Evolutionary conservation across 306 rosid genomes (phyloP).

Genomic region (Echinosophora koreensis): DNA sequence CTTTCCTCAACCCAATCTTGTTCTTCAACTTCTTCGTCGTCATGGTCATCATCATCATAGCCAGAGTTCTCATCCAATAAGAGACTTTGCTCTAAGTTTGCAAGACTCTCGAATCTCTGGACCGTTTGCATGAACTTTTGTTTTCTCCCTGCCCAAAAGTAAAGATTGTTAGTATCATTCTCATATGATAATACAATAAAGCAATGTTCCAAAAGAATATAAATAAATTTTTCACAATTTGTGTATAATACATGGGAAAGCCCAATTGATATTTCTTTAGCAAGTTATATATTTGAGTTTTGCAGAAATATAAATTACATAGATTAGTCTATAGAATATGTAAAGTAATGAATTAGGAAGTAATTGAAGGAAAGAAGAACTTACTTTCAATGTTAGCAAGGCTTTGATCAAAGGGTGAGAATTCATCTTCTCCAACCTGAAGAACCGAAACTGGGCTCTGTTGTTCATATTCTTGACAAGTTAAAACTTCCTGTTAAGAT

Average conservation of each 20-base stretch:
- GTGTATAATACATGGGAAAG: background rate
- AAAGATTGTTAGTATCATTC: conserved; percentile 25
- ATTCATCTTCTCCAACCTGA: conserved; percentile 57
- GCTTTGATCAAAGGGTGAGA: conserved; percentile 57
- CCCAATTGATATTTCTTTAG: conserved; percentile 6
- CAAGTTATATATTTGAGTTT: background rate
- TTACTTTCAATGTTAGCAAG: conserved; percentile 63
- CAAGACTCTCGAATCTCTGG: conserved; percentile 55
- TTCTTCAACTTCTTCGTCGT: conserved; percentile 35
- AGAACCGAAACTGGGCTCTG: conserved; percentile 80
- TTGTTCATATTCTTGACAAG: conserved; percentile 60
- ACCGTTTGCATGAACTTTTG: conserved; percentile 56
- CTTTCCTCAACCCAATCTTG: conserved; percentile 45
- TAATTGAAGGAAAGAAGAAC: conserved; percentile 33
- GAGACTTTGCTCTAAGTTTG: conserved; percentile 40
- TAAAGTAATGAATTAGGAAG: conserved; percentile 5
- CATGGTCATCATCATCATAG: conserved; percentile 20
- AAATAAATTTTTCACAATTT: background rate
- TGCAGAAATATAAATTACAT: background rate
- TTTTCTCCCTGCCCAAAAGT: conserved; percentile 60
- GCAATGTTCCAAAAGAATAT: background rate
- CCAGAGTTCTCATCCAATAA: conserved; percentile 39
- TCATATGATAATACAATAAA: background rate
- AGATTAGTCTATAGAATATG: background rate
- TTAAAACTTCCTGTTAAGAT: conserved; percentile 41